Base-by-base conservation (phyloP, 2,329 filamentous ascomycete genomes). In the Fusarium ramigenum region DNA sequence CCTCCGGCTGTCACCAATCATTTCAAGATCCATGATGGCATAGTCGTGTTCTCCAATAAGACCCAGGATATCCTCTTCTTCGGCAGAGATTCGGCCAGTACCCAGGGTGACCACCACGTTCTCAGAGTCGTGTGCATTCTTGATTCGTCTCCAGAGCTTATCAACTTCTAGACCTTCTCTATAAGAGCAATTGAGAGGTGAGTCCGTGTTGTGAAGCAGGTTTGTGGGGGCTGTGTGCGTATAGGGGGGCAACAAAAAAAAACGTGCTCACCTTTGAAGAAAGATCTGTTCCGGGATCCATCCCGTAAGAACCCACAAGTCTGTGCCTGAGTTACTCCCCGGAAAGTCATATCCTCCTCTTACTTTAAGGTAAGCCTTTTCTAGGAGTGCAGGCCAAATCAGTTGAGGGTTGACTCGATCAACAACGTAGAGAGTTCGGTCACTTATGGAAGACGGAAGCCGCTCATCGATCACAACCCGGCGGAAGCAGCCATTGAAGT, bases 261-360 rank as follows among this genome's bases (percentile, higher is more conserved):
- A 47, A 12, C 34, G 36, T 4, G 73, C 81, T 73, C 82, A 90
- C 89, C 88, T 91, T 78, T 97, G 95, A 4, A 98, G 85, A 77
- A 97, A 97, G 3, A 98, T 85, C 80, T 99, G 96, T 82, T 99
- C 95, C 0, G 96, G 96, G 56, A 99, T 95, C 96, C 96, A 99
- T 36, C 96, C 96, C 0, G 93, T 97, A 61, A 99, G 83, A 3
- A 97, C 92, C 90, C 94, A 97, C 8, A 99, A 84, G 82, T 99
- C 96, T 5, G 96, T 98, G 16, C 94, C 95, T 2, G 96, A 98
- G 80, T 98, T 98, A 78, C 96, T 98, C 12, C 96, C 96, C 0
- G 96, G 96, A 74, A 99, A 99, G 79, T 99, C 95, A 80, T 99
- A 99, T 39, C 96, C 96, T 34, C 96, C 96, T 63, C 96, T 90